These are phyloP conservation scores for Colletotrichum sp. DNA, from an alignment of 2,329 filamentous ascomycete species.

Conservation along the genomic window DNA sequence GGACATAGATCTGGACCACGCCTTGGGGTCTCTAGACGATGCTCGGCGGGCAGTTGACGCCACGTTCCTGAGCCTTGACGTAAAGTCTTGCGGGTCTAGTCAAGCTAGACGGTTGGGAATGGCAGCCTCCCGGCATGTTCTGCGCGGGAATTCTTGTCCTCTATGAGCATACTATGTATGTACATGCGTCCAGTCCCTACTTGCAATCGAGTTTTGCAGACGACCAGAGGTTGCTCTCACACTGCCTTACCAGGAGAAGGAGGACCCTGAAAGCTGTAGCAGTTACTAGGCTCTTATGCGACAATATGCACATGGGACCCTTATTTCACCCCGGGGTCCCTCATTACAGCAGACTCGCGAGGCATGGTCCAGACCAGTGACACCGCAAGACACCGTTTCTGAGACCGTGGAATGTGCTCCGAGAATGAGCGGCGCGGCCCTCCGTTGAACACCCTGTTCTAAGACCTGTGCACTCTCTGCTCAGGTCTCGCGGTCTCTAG, in stretches of 20 bases:
- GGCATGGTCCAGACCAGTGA: neutral
- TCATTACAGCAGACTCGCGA: neutral
- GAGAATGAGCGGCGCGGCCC: neutral
- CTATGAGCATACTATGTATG: neutral
- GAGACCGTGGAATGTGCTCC: neutral
- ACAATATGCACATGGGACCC: neutral
- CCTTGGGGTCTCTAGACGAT: neutral
- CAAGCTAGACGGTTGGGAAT: neutral
- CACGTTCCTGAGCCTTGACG: constrained; percentile 18
- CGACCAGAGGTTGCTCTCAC: neutral
- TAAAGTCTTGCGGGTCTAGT: neutral
- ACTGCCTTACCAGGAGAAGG: neutral
- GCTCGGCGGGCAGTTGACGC: neutral
- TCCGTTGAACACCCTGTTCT: neutral
- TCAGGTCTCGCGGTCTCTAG: neutral
- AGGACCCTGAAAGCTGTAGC: neutral
- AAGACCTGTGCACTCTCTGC: neutral
- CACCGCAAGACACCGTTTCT: neutral
- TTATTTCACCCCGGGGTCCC: neutral
- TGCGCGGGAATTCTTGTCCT: neutral
- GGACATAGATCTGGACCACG: neutral
- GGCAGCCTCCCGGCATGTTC: neutral
- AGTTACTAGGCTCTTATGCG: neutral
- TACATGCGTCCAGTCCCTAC: neutral
- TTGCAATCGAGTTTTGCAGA: neutral